These are phyloP conservation scores for Dictyostelium brefeldianum DNA, from an alignment of 78 protist genomes.

Conservation along the genomic window DNA sequence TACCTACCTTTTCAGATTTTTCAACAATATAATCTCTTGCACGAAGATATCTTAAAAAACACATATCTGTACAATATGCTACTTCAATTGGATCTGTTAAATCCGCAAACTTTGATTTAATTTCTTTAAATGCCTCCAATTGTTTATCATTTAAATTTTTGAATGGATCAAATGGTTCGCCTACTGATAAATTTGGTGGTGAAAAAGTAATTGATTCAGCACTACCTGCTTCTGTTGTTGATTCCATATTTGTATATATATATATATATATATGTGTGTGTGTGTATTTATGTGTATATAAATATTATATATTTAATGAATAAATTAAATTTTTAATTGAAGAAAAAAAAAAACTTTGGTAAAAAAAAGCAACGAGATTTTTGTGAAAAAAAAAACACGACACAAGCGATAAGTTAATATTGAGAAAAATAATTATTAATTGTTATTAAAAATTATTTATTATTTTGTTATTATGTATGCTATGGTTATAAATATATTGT, in stretches of 20 bases:
- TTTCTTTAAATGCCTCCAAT: conserved; percentile 64
- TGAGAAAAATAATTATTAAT: too few relatives aligned
- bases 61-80: conserved; percentile 53
- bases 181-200: background rate
- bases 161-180: conserved; percentile 41
- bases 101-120: conserved; percentile 16
- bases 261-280: background rate
- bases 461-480: too few relatives aligned
- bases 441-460: too few relatives aligned
- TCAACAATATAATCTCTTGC: conserved; percentile 65
- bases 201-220: background rate
- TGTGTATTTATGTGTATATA: background rate
- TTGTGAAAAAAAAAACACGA: too few relatives aligned
- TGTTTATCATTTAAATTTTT: conserved; percentile 34
- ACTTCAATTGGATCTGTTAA: conserved; percentile 53
- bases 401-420: too few relatives aligned
- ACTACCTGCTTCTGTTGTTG: background rate
- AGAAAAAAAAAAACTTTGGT: too few relatives aligned
- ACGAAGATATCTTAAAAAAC: conserved; percentile 59
- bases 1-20: conserved; percentile 45
- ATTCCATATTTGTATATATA: background rate
- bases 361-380: too few relatives aligned
- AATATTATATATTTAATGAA: too few relatives aligned
- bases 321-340: too few relatives aligned
- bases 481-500: too few relatives aligned